Base-by-base conservation (phyloP, 768 basidiomycete species). In the Boletellus emodensis region DNA sequence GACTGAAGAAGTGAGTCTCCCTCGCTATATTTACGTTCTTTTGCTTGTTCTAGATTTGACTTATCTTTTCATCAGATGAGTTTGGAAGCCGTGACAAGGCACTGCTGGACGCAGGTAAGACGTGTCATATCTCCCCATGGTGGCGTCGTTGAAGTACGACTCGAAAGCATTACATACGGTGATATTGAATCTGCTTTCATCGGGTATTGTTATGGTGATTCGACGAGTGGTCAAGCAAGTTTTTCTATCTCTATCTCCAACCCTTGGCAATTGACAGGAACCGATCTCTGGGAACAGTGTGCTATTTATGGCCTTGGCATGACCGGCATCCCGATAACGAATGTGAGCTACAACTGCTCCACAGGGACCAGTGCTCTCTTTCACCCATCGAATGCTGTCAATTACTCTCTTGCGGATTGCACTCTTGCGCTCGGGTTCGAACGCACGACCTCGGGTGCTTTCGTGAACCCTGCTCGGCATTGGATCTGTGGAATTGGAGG, bases 341-440 rank as follows among this genome's bases (percentile, higher is more conserved):
- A 90, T 58, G 84, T 90, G 39, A 90, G 89, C 71, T 90, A 90
- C 69, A 88, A 88, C 64, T 90, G 88, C 57, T 84, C 88, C 2
- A 90, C 87, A 1, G 87, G 88, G 3, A 85, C 83, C 44, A 77
- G 85, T 1, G 89, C 90, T 12, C 72, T 91, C 12, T 85, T 77
- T 63, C 78, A 85, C 35, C 85, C 84, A 3, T 82, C 83, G 51
- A 81, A 76, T 33, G 75, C 80, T 9, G 79, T 92, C 35, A 87
- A 84, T 61, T 75, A 75, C 30, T 84, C 83, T 11, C 74, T 83
- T 48, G 79, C 72, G 2, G 83, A 88, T 44, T 90, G 89, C 60
- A 78, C 84, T 0, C 72, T 91, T 17, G 89, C 90, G 2, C 80
- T 92, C 3, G 89, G 90, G 10, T 92, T 92, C 55, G 90, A 92